Base-by-base conservation (phyloP, 768 basidiomycete genomes). In the Coprinopsis strossmayeri region DNA sequence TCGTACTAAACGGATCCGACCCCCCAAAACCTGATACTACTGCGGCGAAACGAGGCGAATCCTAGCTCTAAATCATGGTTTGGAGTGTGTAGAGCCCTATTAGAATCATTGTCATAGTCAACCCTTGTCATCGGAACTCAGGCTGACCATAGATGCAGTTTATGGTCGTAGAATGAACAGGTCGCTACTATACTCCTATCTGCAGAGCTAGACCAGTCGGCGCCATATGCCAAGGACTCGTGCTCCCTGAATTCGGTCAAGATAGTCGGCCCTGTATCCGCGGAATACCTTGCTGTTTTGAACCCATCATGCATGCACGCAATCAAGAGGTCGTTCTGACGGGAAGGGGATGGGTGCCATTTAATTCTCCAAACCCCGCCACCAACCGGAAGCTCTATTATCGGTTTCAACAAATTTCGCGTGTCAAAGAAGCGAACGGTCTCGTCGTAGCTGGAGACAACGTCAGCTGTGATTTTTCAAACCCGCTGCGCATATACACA, bases 291-390 rank as follows among this genome's bases (percentile, higher is more conserved):
- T 39, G 92, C 63, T 4, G 95, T 72, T 61, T 96, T 96, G 76
- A 91, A 94, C 9, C 95, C 94, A 53, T 92, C 92, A 60, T 95
- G 94, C 96, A 98, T 99, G 60, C 89, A 92, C 0, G 94, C 96
- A n/a, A 92, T 81, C 17, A 97, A 76, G 1, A 98, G 72, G 58
- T 94, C 88, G 30, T 76, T 58, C 53, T 74, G 77, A 38, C 92
- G 76, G n/a, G 59, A 55, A 1, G 72, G 54, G 3, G 76, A 77
- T 5, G 94, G 92, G 65, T 98, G 92, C 91, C 93, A 99, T 64
- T 95, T 93, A 50, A 91, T 82, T 15, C 96, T 78, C 96, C 96
- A 99, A 10, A 82, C 88, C 2, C 96, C 96, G 11, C 96, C 96
- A 10, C 91, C 91, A 2, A 91, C 82, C 49, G 85, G 75, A 21